Conservation (phyloP, 345 rosid genomes). For the Combretum micranthum region DNA sequence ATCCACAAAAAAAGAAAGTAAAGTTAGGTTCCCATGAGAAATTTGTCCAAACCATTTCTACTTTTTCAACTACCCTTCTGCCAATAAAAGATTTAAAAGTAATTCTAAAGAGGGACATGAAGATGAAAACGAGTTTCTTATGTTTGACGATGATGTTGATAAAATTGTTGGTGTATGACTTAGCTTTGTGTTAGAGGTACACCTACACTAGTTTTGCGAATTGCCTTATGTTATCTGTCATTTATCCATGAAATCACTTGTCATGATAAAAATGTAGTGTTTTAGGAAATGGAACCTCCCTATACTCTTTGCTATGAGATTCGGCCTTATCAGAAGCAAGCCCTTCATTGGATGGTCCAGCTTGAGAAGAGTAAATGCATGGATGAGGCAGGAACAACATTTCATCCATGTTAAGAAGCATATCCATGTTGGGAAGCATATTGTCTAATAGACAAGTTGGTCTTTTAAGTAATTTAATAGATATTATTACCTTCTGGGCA, state of each 20-base stretch:
- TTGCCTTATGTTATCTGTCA: neutral
- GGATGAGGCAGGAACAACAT: constrained; percentile 74
- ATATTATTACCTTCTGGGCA: constrained; percentile 1
- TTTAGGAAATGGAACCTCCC: constrained; percentile 91
- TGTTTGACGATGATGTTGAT: constrained; percentile 84
- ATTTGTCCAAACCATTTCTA: constrained; percentile 45
- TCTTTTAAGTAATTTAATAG: constrained; percentile 2
- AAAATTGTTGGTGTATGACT: constrained; percentile 78
- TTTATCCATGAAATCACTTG: neutral
- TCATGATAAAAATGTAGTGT: constrained; percentile 3
- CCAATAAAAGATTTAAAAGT: constrained; percentile 32
- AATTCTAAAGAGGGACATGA: constrained; percentile 39
- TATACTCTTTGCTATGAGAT: constrained; percentile 70
- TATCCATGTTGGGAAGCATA: constrained; percentile 99
- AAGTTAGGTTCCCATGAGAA: too few relatives aligned
- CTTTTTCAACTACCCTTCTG: constrained; percentile 35
- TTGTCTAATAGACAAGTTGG: constrained; percentile 69
- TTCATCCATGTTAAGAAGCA: constrained; percentile 99
- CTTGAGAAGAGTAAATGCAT: constrained; percentile 63
- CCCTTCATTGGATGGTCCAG: constrained; percentile 87
- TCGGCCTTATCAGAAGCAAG: constrained; percentile 98
- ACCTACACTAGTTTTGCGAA: constrained; percentile 7
- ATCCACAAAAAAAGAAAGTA: too few relatives aligned
- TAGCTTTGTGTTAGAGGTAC: constrained; percentile 69
- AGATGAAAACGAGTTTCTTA: constrained; percentile 54